phyloP scores from a whole-genome alignment of 495 filamentous ascomycete genomes.

The Patellaria atrata region DNA sequence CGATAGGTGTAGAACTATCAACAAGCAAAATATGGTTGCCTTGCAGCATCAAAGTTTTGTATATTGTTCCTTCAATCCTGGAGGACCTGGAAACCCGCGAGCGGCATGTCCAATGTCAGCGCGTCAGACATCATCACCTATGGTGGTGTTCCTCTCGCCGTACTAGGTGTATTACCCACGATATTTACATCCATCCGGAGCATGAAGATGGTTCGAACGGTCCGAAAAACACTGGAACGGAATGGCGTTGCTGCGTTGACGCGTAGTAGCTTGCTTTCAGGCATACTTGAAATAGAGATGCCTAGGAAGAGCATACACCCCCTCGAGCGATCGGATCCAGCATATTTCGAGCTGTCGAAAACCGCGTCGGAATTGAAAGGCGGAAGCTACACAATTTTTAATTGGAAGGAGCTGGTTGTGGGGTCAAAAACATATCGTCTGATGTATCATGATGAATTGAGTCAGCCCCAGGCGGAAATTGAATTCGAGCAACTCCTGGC shows the following conservation, averaged over 20 bases:
- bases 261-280: slow-evolving; percentile 45
- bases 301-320: slow-evolving; percentile 48
- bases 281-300: slow-evolving; percentile 51
- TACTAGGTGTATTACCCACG: slow-evolving; percentile 53
- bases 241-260: slow-evolving; percentile 41
- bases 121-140: slow-evolving; percentile 35
- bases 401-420: slow-evolving; percentile 47
- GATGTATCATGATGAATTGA: slow-evolving; percentile 50
- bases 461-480: slow-evolving; percentile 50
- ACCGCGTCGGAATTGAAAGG: slow-evolving; percentile 38
- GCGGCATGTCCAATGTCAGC: slow-evolving; percentile 18
- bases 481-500: slow-evolving; percentile 45
- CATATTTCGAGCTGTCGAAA: slow-evolving; percentile 41
- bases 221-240: slow-evolving; percentile 40
- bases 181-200: slow-evolving; percentile 41
- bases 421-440: slow-evolving; percentile 44
- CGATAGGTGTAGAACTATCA: too few species aligned
- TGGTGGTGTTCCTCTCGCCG: slow-evolving; percentile 49
- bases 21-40: too few species aligned
- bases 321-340: slow-evolving; percentile 36
- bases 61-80: too few species aligned
- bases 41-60: too few species aligned
- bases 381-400: slow-evolving; percentile 48
- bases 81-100: too few species aligned
- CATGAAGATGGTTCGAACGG: slow-evolving; percentile 39